Conservation (phyloP, 1,139 yeast species). For the Kluyveromyces marxianus region DNA sequence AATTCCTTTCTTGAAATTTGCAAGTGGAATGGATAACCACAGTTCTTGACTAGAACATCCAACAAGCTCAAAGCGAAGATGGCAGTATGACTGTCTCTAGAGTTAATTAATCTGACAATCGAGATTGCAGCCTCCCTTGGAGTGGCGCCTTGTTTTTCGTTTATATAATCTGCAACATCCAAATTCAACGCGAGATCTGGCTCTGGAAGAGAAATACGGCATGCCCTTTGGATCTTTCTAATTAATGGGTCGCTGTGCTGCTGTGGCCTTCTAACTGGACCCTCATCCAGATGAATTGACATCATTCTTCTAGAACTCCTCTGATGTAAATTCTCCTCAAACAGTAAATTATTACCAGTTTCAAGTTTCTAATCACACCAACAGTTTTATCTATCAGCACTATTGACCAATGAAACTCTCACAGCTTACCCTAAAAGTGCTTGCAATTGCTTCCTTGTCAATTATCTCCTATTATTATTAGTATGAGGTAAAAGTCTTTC, state of each 20-base stretch:
- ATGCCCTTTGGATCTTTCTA: constrained; percentile 76
- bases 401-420: too few relatives aligned
- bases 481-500: too few relatives aligned
- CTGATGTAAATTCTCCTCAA: neutral
- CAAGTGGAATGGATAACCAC: constrained; percentile 94
- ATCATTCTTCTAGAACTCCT: constrained; percentile 2
- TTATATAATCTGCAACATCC: constrained; percentile 89
- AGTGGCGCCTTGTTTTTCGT: constrained; percentile 82
- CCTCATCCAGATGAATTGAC: constrained; percentile 26
- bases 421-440: too few relatives aligned
- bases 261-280: constrained; percentile 28
- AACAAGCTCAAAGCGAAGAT: constrained; percentile 50
- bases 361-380: neutral
- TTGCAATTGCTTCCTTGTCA: too few relatives aligned
- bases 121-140: constrained; percentile 93
- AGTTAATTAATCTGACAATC: constrained; percentile 78
- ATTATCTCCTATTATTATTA: too few relatives aligned
- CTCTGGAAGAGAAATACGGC: constrained; percentile 74
- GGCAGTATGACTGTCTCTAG: constrained; percentile 73
- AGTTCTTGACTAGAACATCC: constrained; percentile 90
- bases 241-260: constrained; percentile 34
- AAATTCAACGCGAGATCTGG: constrained; percentile 84
- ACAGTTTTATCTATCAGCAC: too few relatives aligned
- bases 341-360: neutral
- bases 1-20: constrained; percentile 95